Evolutionary conservation across 495 filamentous ascomycete genomes (phyloP), one percentile per base, ranked within the genome.

Genomic region (Neurospora hispaniola): DNA sequence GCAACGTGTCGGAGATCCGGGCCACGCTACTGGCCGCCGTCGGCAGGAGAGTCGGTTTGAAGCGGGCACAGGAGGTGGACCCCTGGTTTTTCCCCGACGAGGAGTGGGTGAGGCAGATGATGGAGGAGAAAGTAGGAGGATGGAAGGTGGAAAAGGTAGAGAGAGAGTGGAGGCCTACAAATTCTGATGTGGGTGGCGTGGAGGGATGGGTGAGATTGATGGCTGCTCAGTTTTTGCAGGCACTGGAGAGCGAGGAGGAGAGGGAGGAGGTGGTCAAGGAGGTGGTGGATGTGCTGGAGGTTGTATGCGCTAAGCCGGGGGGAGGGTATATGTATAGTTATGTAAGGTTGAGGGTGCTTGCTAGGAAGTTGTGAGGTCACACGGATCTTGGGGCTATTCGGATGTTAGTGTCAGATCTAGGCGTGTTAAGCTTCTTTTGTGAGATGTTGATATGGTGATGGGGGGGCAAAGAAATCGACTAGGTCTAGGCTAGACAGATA

Each of bases 71-170:
- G 59, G 87, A 81, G 72, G 83, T 81, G 1, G 83, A 84, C 72
- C 92, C 91, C 20, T 94, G 92, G 92, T 92, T 90, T 75, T 94
- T 94, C 77, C 89, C 91, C 1, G 89, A 88, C 42, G 89, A 88
- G 73, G 78, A 74, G 0, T 88, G 85, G 85, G 48, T 75, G 40
- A 88, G 85, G 84, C 73, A 78, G 10, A 80, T 87, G 71, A 78
- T 93, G 74, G 85, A 87, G 74, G 75, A 81, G 20, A 79, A 79
- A 0, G 79, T 81, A 1, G 82, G 81, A 18, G 91, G 90, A 8
- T 93, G 91, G 78, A 78, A 80, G 71, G 86, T 93, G 0, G 87
- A 89, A 78, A 82, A 79, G 69, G 77, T 87, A 11, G 91, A 93
- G 85, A 76, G 81, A 18, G 90, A 91, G 79, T 89, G 90, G 78